These are phyloP conservation scores for Termitomyces sp. DNA, from an alignment of 768 basidiomycete species.

Conservation along the genomic window DNA sequence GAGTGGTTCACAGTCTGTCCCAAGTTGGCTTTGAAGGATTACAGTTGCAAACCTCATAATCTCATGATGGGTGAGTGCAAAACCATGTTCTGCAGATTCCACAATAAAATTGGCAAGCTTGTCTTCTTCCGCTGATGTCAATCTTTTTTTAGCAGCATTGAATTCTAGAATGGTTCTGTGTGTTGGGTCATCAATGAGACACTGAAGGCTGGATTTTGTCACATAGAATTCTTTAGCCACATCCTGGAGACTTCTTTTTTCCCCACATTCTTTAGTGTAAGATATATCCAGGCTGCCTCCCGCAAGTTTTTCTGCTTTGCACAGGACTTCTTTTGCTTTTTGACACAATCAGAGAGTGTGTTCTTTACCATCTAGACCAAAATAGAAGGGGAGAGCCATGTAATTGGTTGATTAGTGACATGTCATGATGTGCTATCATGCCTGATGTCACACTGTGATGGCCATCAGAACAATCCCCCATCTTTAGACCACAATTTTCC, in stretches of 20 bases:
- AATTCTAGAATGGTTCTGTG: no score
- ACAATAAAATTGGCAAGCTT: conserved; percentile 29
- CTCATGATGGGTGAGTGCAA: conserved; percentile 20
- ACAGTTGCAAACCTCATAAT: conserved; percentile 27
- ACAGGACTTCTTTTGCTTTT: conserved; percentile 10
- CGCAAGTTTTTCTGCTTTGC: no score
- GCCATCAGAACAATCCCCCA: neutral
- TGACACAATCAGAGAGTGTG: conserved; percentile 10
- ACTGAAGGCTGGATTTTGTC: conserved; percentile 16
- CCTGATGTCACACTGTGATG: neutral
- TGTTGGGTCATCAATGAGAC: neutral
- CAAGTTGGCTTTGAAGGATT: no score
- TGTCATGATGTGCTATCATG: neutral
- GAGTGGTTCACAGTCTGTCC: no score
- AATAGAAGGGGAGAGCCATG: neutral
- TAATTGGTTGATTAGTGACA: neutral
- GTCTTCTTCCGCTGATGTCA: conserved; percentile 25
- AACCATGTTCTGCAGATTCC: conserved; percentile 26
- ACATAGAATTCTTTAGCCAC: conserved; percentile 13
- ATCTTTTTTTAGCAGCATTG: no score
- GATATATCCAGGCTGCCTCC: conserved; percentile 10
- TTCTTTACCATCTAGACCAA: conserved; percentile 6
- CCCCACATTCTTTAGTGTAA: conserved; percentile 14
- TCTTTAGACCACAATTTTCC: neutral
- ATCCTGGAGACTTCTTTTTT: no score